Evolutionary conservation across 768 basidiomycete genomes (phyloP).

Genomic region (Boletus subcaerulescens): DNA sequence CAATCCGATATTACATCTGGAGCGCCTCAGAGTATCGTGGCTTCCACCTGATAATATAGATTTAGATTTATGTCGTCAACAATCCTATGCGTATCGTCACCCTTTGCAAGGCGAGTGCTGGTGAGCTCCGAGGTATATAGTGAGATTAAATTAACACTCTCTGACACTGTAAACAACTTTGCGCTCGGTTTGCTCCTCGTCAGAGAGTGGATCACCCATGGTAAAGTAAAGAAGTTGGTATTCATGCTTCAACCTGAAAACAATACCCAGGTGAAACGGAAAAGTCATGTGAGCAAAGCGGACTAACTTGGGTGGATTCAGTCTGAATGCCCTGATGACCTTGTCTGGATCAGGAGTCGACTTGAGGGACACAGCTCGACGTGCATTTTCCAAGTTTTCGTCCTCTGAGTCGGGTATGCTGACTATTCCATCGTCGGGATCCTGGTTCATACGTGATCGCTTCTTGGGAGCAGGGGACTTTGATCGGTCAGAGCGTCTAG

Average conservation of each 20-base stretch:
- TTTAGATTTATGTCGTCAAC: neutral
- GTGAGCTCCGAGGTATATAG: neutral
- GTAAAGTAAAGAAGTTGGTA: constrained; percentile 88
- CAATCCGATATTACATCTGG: constrained; percentile 2
- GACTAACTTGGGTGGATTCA: constrained; percentile 44
- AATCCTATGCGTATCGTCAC: neutral
- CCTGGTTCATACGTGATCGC: constrained; percentile 20
- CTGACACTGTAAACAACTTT: constrained; percentile 54
- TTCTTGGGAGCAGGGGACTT: constrained; percentile 25
- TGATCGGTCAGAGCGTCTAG: constrained; percentile 24
- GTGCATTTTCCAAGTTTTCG: neutral
- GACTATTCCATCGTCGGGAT: constrained; percentile 28
- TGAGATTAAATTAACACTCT: constrained; percentile 18
- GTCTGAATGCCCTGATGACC: constrained; percentile 48
- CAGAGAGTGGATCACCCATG: constrained; percentile 58
- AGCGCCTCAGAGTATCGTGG: constrained; percentile 44
- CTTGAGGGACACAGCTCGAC: neutral
- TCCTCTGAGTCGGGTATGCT: constrained; percentile 22
- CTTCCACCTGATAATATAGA: constrained; percentile 31
- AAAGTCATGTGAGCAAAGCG: neutral
- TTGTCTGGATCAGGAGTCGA: constrained; percentile 28
- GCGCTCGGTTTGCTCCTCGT: constrained; percentile 45
- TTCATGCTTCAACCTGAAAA: constrained; percentile 39
- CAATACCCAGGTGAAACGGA: neutral
- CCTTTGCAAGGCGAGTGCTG: neutral